These are phyloP conservation scores for Clarireedia hainanense DNA, from an alignment of 2,329 filamentous ascomycete species.

Conservation along the genomic window DNA sequence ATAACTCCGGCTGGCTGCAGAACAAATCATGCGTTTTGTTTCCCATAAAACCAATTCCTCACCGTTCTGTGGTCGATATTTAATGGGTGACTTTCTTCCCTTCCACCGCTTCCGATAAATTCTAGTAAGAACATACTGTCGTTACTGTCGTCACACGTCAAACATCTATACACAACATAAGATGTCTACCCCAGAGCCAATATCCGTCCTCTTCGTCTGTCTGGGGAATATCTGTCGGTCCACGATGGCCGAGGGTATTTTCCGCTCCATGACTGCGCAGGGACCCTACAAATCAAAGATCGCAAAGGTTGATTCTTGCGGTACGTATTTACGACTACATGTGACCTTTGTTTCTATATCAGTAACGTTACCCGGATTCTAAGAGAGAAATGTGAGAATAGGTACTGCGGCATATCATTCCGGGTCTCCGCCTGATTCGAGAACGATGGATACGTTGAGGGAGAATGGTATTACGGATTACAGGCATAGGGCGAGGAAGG, in stretches of 20 bases:
- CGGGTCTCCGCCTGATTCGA: conserved; percentile 67
- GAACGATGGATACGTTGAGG: conserved; percentile 73
- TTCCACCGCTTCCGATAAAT: not conserved
- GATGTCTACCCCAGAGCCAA: conserved; percentile 18
- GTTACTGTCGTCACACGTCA: not conserved
- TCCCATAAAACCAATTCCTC: too few relatives aligned
- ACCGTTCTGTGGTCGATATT: too few relatives aligned
- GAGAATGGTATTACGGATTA: conserved; percentile 71
- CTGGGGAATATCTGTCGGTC: conserved; percentile 93
- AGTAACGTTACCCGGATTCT: not conserved
- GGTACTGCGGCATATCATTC: conserved; percentile 68
- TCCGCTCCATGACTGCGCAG: conserved; percentile 61
- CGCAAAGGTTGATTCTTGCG: conserved; percentile 72
- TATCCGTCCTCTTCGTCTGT: conserved; percentile 89
- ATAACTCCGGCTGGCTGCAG: too few relatives aligned
- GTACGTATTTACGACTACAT: conserved; percentile 38
- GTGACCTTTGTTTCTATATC: not conserved
- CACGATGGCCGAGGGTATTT: conserved; percentile 94
- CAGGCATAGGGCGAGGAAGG: conserved; percentile 67
- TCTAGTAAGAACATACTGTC: not conserved
- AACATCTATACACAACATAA: not conserved
- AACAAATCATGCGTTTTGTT: too few relatives aligned
- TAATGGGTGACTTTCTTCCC: not conserved
- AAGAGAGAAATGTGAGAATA: not conserved
- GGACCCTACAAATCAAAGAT: conserved; percentile 53